A percentile compares a stretch with the other conserved stretches of the same genome.
Evolutionary conservation across 257 asterid genomes (phyloP).

Genomic region (Solanum habrochaites): DNA sequence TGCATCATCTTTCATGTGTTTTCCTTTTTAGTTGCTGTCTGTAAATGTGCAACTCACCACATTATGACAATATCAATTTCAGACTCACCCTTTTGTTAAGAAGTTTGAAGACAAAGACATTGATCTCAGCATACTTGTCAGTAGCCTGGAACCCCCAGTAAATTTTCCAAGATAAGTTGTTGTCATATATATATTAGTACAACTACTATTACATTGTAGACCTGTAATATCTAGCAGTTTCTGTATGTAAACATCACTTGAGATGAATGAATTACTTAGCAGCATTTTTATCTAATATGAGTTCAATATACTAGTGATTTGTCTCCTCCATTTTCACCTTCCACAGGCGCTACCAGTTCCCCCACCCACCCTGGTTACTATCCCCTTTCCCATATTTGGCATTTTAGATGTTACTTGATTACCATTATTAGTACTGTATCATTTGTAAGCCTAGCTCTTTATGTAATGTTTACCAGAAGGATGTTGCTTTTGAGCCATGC

Average conservation of each 20-base stretch:
- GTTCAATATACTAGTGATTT: neutral
- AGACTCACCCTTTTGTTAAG: slow-evolving; percentile 85
- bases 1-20: neutral
- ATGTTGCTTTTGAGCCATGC: neutral
- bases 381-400: neutral
- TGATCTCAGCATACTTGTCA: slow-evolving; percentile 73
- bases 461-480: too few relatives aligned
- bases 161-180: slow-evolving; percentile 45
- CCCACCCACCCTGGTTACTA: neutral
- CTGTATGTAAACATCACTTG: neutral
- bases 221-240: neutral
- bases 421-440: neutral
- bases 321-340: neutral
- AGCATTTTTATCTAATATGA: neutral
- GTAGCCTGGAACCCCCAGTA: slow-evolving; percentile 76
- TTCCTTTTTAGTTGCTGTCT: neutral
- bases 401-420: neutral
- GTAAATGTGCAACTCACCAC: neutral
- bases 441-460: neutral
- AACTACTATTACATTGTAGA: neutral
- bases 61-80: slow-evolving; percentile 5
- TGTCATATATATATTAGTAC: neutral
- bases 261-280: neutral
- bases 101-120: slow-evolving; percentile 93
- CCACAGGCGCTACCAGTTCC: neutral